These are phyloP conservation scores for Earliella scabrosa DNA, from an alignment of 1,284 basidiomycete species.

Conservation along the genomic window DNA sequence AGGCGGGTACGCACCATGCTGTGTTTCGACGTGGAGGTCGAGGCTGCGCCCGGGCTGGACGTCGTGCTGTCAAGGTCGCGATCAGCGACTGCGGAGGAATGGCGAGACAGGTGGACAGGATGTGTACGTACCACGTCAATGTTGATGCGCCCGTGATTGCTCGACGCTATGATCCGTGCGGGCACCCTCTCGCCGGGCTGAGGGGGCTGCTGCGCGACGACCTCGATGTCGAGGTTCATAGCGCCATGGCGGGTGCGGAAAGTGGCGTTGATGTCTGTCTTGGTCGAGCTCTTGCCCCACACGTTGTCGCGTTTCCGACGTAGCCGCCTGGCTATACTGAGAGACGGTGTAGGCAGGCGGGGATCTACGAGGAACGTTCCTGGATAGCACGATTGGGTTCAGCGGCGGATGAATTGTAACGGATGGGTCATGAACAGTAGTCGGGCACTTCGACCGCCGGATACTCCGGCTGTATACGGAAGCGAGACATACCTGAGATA, in stretches of 20 bases:
- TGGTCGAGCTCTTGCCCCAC: slow-evolving; percentile 12
- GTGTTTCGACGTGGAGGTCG: slow-evolving; percentile 31
- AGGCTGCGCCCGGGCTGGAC: slow-evolving; percentile 30
- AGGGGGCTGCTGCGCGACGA: slow-evolving; percentile 11
- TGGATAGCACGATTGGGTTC: too few relatives aligned
- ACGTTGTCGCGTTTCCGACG: slow-evolving; percentile 7
- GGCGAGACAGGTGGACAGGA: not conserved
- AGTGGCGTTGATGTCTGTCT: slow-evolving; percentile 27
- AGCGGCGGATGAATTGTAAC: too few relatives aligned
- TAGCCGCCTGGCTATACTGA: not conserved
- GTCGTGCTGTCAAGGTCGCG: slow-evolving; percentile 24
- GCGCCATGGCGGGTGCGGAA: slow-evolving; percentile 34
- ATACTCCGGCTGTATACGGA: too few relatives aligned
- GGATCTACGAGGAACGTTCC: slow-evolving; percentile 27
- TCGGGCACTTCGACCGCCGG: not conserved
- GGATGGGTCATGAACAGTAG: too few relatives aligned
- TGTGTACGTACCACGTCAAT: slow-evolving; percentile 29
- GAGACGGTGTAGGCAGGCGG: slow-evolving; percentile 6
- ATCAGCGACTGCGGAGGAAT: not conserved
- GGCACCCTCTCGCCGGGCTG: slow-evolving; percentile 2
- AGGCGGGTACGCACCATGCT: slow-evolving; percentile 23
- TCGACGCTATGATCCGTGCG: slow-evolving; percentile 27
- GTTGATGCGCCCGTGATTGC: slow-evolving; percentile 29
- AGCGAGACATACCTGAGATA: slow-evolving; percentile 22
- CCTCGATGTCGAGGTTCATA: slow-evolving; percentile 26